phyloP scores from a whole-genome alignment of 768 basidiomycete species.

The Russula dissimulans region DNA sequence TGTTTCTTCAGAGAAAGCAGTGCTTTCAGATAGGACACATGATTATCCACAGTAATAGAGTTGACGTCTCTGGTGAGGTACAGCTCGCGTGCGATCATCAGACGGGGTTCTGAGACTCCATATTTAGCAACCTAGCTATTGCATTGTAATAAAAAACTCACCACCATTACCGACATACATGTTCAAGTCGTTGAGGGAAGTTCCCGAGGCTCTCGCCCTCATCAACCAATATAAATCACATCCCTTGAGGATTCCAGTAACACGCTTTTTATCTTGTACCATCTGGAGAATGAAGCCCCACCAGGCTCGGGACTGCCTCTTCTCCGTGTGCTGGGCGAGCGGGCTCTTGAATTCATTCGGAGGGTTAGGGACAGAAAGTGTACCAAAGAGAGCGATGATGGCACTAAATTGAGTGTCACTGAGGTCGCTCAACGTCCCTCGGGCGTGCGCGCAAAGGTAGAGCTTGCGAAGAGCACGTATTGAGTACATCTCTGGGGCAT shows the following conservation, averaged over 20 bases:
- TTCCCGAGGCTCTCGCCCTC: conserved; percentile 27
- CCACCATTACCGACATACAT: conserved; percentile 11
- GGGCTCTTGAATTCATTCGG: conserved; percentile 2
- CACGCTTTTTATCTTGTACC: conserved; percentile 34
- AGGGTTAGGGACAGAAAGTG: conserved; percentile 7
- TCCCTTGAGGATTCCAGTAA: conserved; percentile 26
- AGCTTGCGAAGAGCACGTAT: conserved; percentile 6
- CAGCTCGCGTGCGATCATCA: conserved; percentile 3
- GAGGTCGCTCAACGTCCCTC: conserved; percentile 5
- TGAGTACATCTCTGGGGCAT: conserved; percentile 1
- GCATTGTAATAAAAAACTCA: neutral
- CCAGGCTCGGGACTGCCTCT: conserved; percentile 25
- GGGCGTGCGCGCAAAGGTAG: conserved; percentile 7
- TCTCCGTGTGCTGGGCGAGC: conserved; percentile 25
- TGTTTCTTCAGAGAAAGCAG: conserved; percentile 7
- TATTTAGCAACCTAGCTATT: neutral
- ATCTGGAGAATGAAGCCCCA: conserved; percentile 45
- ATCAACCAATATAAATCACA: conserved; percentile 60
- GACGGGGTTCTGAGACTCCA: neutral
- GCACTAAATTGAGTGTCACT: conserved; percentile 13
- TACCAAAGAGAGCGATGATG: conserved; percentile 16
- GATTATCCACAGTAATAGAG: neutral
- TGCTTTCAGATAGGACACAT: conserved; percentile 3
- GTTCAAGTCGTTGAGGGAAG: neutral
- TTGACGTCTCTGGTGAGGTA: conserved; percentile 15